Percentiles rank a stretch among this genome's conserved stretches.
Conservation (phyloP, 768 basidiomycete genomes). For the Trametes cubensis region DNA sequence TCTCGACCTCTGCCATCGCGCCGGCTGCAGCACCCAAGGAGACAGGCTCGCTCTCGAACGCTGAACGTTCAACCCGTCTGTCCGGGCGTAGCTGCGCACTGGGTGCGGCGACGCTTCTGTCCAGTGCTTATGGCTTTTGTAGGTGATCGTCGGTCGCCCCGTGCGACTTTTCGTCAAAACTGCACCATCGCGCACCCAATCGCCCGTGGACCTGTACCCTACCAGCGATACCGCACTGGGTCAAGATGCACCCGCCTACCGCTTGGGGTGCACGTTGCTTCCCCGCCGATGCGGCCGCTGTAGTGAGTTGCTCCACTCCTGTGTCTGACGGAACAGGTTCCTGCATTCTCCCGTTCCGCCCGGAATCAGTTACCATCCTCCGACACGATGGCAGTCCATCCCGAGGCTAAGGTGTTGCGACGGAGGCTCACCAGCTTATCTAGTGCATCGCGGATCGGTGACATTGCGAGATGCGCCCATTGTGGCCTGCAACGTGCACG, state of each 20-base stretch:
- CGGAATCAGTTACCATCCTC: background rate
- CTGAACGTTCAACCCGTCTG: background rate
- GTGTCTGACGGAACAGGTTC: background rate
- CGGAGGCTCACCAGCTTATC: background rate
- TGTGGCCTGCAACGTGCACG: slow-evolving; percentile 9
- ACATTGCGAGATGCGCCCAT: background rate
- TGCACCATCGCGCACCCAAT: background rate
- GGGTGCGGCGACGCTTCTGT: no score
- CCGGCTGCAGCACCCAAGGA: background rate
- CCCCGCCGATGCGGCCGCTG: slow-evolving; percentile 12
- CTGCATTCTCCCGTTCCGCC: slow-evolving; percentile 10
- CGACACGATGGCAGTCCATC: background rate
- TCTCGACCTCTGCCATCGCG: slow-evolving; percentile 3
- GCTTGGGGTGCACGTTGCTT: background rate
- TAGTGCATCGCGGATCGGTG: background rate
- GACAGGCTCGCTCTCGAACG: slow-evolving; percentile 5
- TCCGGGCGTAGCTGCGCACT: background rate
- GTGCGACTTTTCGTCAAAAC: background rate
- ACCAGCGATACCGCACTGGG: background rate
- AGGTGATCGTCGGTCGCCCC: slow-evolving; percentile 13
- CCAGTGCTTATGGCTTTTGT: background rate
- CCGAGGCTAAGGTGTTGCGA: background rate
- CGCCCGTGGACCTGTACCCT: no score
- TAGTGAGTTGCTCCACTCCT: background rate
- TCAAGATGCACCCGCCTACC: background rate